A percentile compares a stretch with the other conserved stretches of the same genome.
Conservation (phyloP, 345 rosid species). For the Hypericum androsaemum region DNA sequence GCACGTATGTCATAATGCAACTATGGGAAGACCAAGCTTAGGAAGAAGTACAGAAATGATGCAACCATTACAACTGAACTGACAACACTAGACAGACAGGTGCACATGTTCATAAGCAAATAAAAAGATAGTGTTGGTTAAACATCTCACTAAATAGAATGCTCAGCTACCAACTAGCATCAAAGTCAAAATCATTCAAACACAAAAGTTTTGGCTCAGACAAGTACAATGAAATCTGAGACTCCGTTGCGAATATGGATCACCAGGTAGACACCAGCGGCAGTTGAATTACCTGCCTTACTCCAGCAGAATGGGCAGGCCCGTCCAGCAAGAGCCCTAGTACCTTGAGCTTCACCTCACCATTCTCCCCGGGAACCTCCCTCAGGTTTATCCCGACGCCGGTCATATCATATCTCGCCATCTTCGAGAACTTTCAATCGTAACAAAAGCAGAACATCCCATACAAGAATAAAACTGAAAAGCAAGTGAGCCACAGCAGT, state of each 20-base stretch:
- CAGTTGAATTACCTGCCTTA: constrained; percentile 52
- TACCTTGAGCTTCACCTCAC: constrained; percentile 59
- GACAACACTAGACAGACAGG: no score
- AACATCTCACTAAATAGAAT: no score
- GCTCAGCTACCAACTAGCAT: no score
- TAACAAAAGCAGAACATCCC: constrained; percentile 20
- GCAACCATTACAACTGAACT: no score
- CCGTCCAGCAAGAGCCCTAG: constrained; percentile 80
- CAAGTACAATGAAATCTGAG: no score
- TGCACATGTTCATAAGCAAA: no score
- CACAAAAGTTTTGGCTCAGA: no score
- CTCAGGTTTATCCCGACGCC: constrained; percentile 91
- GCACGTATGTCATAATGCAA: constrained; percentile 4
- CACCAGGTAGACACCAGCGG: no score
- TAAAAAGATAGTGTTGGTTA: no score
- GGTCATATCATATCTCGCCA: constrained; percentile 86
- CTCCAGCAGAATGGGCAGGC: constrained; percentile 76
- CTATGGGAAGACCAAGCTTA: background rate
- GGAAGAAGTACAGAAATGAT: no score
- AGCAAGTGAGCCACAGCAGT: constrained; percentile 17
- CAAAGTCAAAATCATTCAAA: no score
- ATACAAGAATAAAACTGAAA: constrained; percentile 26
- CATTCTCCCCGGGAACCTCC: constrained; percentile 71
- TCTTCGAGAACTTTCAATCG: constrained; percentile 74
- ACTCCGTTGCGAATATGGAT: no score